Percentiles rank a stretch among this genome's conserved stretches.
Conservation (phyloP, 345 rosid species). For the Linum tenue region DNA sequence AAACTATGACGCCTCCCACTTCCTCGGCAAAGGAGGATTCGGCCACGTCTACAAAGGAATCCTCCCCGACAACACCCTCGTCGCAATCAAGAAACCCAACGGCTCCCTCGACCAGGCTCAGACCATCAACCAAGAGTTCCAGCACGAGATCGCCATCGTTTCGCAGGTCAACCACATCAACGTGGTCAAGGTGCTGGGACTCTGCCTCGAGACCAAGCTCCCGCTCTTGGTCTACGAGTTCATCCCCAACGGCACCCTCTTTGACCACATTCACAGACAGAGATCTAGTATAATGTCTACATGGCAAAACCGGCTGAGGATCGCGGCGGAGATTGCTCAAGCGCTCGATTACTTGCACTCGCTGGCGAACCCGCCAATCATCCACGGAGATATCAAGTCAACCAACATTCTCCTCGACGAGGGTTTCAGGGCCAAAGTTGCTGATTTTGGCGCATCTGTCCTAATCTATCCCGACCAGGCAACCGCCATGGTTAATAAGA, state of each 20-base stretch:
- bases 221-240: slow-evolving; percentile 26
- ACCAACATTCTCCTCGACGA: slow-evolving; percentile 27
- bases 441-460: slow-evolving; percentile 32
- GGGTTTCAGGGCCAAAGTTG: slow-evolving; percentile 17
- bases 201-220: slow-evolving; percentile 27
- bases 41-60: slow-evolving; percentile 24
- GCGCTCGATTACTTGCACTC: slow-evolving; percentile 29
- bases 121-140: slow-evolving; percentile 16
- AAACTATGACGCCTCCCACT: slow-evolving; percentile 7
- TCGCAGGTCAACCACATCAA: slow-evolving; percentile 28
- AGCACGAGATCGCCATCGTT: slow-evolving; percentile 18
- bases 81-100: slow-evolving; percentile 20
- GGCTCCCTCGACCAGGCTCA: slow-evolving; percentile 8
- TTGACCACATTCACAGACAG: slow-evolving; percentile 15
- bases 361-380: slow-evolving; percentile 27
- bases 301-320: slow-evolving; percentile 18
- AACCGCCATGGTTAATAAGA: slow-evolving; percentile 1
- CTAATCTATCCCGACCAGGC: slow-evolving; percentile 12
- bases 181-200: slow-evolving; percentile 27
- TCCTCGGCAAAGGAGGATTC: slow-evolving; percentile 26
- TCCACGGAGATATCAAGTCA: slow-evolving; percentile 30
- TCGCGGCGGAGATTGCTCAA: slow-evolving; percentile 20
- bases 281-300: slow-evolving; percentile 3
- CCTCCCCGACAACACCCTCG: not conserved
- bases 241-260: slow-evolving; percentile 23